Conservation (phyloP, 495 filamentous ascomycete genomes). For the Aspergillus egyptiacus region DNA sequence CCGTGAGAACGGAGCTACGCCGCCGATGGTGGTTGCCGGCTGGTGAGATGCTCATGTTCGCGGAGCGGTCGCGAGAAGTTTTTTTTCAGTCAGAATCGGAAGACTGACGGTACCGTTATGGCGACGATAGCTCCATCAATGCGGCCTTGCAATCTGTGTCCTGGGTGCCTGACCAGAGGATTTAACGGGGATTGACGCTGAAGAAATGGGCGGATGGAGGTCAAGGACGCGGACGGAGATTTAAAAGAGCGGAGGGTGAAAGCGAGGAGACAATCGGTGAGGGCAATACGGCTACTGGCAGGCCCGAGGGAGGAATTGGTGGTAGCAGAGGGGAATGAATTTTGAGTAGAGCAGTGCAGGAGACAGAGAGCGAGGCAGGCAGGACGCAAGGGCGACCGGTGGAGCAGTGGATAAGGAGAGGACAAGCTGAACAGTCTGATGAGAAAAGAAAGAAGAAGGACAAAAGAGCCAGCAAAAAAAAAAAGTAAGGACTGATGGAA, state of each 20-base stretch:
- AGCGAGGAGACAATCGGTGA: slow-evolving; percentile 15
- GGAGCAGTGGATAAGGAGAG: slow-evolving; percentile 10
- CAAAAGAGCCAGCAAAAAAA: slow-evolving; percentile 6
- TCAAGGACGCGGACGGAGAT: neutral
- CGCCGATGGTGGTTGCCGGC: slow-evolving; percentile 49
- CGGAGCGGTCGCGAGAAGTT: slow-evolving; percentile 18
- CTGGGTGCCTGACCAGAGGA: neutral
- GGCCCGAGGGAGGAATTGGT: slow-evolving; percentile 2
- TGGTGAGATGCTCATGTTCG: slow-evolving; percentile 15
- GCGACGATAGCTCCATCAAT: slow-evolving; percentile 20
- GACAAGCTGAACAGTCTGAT: neutral
- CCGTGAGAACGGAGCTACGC: slow-evolving; percentile 52
- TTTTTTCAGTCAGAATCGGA: too few species aligned
- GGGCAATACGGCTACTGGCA: slow-evolving; percentile 1
- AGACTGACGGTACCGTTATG: slow-evolving; percentile 7
- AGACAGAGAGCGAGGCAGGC: slow-evolving; percentile 4
- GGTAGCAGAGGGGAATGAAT: too few species aligned
- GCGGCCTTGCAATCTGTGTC: slow-evolving; percentile 1
- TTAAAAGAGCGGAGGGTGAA: slow-evolving; percentile 8
- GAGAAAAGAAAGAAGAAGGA: slow-evolving; percentile 5
- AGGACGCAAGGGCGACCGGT: slow-evolving; percentile 21
- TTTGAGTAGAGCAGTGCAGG: slow-evolving; percentile 4
- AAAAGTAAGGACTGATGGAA: slow-evolving; percentile 10
- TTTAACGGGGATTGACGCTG: neutral
- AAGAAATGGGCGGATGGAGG: neutral